Percentiles rank a stretch among this genome's conserved stretches.
Conservation (phyloP, 306 rosid genomes). For the Alnus glutinosa region DNA sequence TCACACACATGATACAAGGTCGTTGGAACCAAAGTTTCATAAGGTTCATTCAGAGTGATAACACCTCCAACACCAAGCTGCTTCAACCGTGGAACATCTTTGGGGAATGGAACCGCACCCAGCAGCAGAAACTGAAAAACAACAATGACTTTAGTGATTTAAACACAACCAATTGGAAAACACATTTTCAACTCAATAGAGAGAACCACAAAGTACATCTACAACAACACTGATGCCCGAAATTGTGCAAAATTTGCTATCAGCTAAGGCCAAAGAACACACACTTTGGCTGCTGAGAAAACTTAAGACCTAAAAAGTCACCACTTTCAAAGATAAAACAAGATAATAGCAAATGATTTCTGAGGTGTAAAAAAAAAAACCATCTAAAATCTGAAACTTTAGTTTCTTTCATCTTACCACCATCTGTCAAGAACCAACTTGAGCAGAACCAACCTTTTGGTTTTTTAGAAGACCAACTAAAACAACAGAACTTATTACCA, state of each 20-base stretch:
- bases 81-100: conserved; percentile 89
- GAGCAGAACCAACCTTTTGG: neutral
- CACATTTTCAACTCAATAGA: conserved; percentile 3
- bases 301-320: neutral
- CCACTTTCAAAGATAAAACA: neutral
- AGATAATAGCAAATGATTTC: neutral
- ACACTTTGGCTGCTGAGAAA: neutral
- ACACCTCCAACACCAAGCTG: conserved; percentile 92
- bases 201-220: neutral
- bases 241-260: neutral
- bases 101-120: conserved; percentile 98
- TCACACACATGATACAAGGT: conserved; percentile 66
- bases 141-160: neutral
- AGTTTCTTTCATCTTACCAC: neutral
- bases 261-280: neutral
- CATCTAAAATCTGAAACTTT: neutral
- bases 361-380: neutral
- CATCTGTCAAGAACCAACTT: neutral
- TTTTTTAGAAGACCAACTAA: neutral
- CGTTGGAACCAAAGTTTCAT: conserved; percentile 88
- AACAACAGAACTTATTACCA: neutral
- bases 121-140: conserved; percentile 67
- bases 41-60: conserved; percentile 89
- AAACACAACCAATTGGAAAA: conserved; percentile 17
- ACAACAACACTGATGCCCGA: neutral